phyloP scores from a whole-genome alignment of 1,139 yeast genomes.

The Saccharomyces hybrid region DNA sequence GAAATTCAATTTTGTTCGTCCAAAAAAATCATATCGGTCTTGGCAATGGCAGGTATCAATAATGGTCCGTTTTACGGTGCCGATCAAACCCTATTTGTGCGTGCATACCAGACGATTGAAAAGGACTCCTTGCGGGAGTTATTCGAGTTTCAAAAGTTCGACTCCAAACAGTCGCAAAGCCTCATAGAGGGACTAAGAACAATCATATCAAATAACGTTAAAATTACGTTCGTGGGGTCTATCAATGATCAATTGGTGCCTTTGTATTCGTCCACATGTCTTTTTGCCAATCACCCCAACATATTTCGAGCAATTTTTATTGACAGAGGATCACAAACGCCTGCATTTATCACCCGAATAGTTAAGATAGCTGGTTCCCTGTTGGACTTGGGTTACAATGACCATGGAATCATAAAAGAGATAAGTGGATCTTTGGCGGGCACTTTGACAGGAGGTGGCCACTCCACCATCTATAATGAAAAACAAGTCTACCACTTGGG shows the following conservation, averaged over 20 bases:
- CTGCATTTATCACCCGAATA: slow-evolving; percentile 45
- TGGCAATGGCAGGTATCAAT: slow-evolving; percentile 94
- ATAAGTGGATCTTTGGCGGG: slow-evolving; percentile 80
- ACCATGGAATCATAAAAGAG: slow-evolving; percentile 73
- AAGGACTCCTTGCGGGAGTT: slow-evolving; percentile 77
- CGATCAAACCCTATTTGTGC: slow-evolving; percentile 73
- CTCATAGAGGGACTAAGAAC: slow-evolving; percentile 61
- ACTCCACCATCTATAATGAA: slow-evolving; percentile 81
- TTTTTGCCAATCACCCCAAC: slow-evolving; percentile 82
- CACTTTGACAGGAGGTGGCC: slow-evolving; percentile 90
- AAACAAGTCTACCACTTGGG: slow-evolving; percentile 79
- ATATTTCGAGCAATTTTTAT: slow-evolving; percentile 83
- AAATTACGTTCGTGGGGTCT: slow-evolving; percentile 75
- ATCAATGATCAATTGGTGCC: slow-evolving; percentile 92
- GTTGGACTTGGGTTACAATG: slow-evolving; percentile 60
- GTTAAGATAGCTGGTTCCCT: slow-evolving; percentile 43
- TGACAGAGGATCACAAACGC: slow-evolving; percentile 48
- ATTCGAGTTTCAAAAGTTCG: slow-evolving; percentile 77
- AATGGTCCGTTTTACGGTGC: slow-evolving; percentile 90
- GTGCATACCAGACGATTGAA: slow-evolving; percentile 87
- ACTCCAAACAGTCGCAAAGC: slow-evolving; percentile 61
- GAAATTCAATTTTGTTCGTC: slow-evolving; percentile 27
- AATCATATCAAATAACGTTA: slow-evolving; percentile 62
- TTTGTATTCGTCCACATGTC: slow-evolving; percentile 75
- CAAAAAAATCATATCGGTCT: slow-evolving; percentile 54